Base-by-base conservation (phyloP, 495 filamentous ascomycete genomes). In the Aspergillus coremiiformis region DNA sequence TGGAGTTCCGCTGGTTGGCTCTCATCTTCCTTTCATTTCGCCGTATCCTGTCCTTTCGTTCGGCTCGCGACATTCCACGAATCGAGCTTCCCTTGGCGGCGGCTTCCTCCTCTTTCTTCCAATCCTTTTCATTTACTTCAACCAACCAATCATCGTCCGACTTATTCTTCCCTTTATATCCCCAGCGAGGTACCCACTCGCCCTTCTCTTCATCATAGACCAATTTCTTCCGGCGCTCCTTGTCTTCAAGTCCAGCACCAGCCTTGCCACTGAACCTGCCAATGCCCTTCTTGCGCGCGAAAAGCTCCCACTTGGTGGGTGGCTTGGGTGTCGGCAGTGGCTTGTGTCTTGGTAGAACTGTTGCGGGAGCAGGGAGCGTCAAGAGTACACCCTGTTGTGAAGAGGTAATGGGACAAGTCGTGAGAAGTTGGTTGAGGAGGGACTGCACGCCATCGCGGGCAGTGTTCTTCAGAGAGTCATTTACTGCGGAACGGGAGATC, bases 241-340 rank as follows among this genome's bases (percentile, higher is more conserved):
- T 78, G 46, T 74, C 74, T 10, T 62, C 66, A 35, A 74, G 54
- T 1, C 68, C 65, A 7, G 63, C 68, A 14, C 73, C 73, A 35
- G 73, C 66, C 53, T 66, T 67, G 47, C 47, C 64, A 58, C 52
- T 75, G 62, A 51, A 77, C 55, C 73, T 77, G 52, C 73, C 82
- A 65, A 98, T 96, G 24, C 93, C 94, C 72, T 95, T 93, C 79
- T 92, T 95, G 72, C 82, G 84, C 17, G 93, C 93, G 72, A 98
- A 98, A 44, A 84, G 80, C 66, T 93, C 83, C 93, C 93, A 98
- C 65, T 89, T 95, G 43, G 93, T 96, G 49, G 83, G 84, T 21
- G 82, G 70, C 72, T 90, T 95, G 44, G 82, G 77, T 23, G 76
- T 73, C 1, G 93, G 93, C 0, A 96, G 70, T 4, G 89, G 86